phyloP scores from a whole-genome alignment of 768 basidiomycete genomes.

The Cubamyces lactineus region DNA sequence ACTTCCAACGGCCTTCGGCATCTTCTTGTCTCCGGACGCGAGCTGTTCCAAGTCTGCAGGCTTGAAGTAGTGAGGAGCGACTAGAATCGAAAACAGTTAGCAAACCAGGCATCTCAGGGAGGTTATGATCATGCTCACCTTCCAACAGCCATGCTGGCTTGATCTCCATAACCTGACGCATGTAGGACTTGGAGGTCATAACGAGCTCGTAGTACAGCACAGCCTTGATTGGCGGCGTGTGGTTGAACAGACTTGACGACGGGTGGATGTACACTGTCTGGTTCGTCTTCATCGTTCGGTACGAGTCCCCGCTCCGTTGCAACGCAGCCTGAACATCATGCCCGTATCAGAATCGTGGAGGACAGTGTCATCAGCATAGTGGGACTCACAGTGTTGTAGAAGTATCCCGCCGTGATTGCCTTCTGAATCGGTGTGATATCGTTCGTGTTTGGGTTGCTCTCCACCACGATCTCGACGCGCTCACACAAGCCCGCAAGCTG shows the following conservation, averaged over 20 bases:
- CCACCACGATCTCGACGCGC: conserved; percentile 90
- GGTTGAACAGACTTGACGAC: conserved; percentile 92
- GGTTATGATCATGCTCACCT: conserved; percentile 51
- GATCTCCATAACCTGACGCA: conserved; percentile 98
- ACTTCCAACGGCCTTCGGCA: conserved; percentile 78
- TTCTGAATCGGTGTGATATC: conserved; percentile 95
- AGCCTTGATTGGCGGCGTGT: conserved; percentile 90
- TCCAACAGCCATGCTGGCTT: conserved; percentile 94
- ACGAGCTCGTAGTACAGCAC: conserved; percentile 96
- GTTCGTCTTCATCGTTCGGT: conserved; percentile 93
- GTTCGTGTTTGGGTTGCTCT: conserved; percentile 87
- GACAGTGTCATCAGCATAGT: neutral
- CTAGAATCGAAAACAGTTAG: conserved; percentile 44
- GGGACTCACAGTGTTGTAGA: conserved; percentile 82
- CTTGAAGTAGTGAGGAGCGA: conserved; percentile 97
- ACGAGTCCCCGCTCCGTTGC: conserved; percentile 96
- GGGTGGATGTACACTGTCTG: conserved; percentile 98
- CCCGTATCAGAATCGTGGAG: neutral
- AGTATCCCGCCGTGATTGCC: conserved; percentile 93
- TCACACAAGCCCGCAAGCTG: conserved; percentile 96
- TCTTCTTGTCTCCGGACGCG: conserved; percentile 84
- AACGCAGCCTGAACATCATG: conserved; percentile 67
- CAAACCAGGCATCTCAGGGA: neutral
- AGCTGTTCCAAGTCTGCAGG: conserved; percentile 79
- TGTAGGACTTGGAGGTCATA: conserved; percentile 96